Evolutionary conservation across 169 alveolate species (phyloP).

Genomic region (Cytauxzoon felis): DNA sequence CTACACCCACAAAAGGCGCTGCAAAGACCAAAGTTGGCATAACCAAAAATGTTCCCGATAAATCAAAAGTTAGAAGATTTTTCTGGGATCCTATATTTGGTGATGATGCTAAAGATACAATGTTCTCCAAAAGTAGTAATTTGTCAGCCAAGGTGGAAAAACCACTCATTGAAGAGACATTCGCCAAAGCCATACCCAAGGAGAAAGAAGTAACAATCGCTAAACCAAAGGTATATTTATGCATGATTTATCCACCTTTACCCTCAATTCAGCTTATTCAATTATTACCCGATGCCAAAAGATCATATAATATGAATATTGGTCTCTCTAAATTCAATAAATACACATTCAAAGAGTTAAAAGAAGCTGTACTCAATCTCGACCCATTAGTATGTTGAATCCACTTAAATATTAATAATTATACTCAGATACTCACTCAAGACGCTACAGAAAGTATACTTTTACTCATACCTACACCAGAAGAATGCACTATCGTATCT

Average conservation of each 20-base stretch:
- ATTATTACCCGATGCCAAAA: slow-evolving; percentile 85
- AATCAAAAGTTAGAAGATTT: slow-evolving; percentile 81
- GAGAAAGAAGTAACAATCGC: slow-evolving; percentile 20
- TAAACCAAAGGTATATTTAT: slow-evolving; percentile 24
- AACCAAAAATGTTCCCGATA: slow-evolving; percentile 50
- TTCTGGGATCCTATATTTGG: slow-evolving; percentile 87
- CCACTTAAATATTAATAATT: background rate
- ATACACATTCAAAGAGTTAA: slow-evolving; percentile 81
- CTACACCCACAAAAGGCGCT: slow-evolving; percentile 20
- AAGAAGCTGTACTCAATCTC: slow-evolving; percentile 84
- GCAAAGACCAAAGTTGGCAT: slow-evolving; percentile 29
- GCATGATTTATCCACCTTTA: slow-evolving; percentile 11
- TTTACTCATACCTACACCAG: slow-evolving; percentile 80
- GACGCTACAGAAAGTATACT: slow-evolving; percentile 85
- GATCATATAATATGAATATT: slow-evolving; percentile 86
- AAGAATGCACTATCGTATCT: slow-evolving; percentile 79
- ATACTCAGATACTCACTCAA: slow-evolving; percentile 63
- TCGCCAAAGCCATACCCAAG: slow-evolving; percentile 70
- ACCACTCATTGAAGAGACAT: slow-evolving; percentile 72
- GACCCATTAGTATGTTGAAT: slow-evolving; percentile 63
- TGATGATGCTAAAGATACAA: slow-evolving; percentile 82
- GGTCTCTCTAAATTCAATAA: slow-evolving; percentile 85
- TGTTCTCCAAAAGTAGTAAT: slow-evolving; percentile 77
- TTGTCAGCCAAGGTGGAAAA: slow-evolving; percentile 73
- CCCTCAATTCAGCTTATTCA: slow-evolving; percentile 68